phyloP scores from a whole-genome alignment of 2,329 filamentous ascomycete genomes.

The Westerdykella sp. region DNA sequence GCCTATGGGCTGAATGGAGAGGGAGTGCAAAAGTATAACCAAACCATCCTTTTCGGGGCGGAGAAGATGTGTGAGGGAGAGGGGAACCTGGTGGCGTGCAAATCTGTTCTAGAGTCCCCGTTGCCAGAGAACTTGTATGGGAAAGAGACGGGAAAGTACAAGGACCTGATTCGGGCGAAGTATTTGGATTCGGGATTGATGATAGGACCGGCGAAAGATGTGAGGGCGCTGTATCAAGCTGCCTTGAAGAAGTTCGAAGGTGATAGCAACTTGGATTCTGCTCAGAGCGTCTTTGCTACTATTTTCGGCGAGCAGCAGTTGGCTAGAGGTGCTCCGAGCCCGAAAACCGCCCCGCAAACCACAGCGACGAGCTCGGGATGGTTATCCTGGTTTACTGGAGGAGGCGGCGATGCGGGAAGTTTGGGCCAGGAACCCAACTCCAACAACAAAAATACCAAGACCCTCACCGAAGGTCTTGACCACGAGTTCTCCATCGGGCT shows the following conservation, averaged over 20 bases:
- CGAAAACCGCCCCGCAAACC: neutral
- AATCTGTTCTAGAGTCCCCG: constrained; percentile 47
- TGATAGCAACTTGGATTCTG: constrained; percentile 26
- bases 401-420: constrained; percentile 20
- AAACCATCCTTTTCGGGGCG: constrained; percentile 52
- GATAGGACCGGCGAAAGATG: constrained; percentile 48
- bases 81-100: constrained; percentile 40
- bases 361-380: constrained; percentile 17
- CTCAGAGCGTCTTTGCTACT: constrained; percentile 45
- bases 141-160: constrained; percentile 35
- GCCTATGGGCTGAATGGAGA: constrained; percentile 41
- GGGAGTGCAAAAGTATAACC: constrained; percentile 35
- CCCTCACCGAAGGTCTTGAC: constrained; percentile 27
- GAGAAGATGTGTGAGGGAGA: constrained; percentile 49
- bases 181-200: constrained; percentile 46
- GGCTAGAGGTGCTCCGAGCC: constrained; percentile 28
- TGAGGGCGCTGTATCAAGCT: constrained; percentile 43
- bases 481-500: constrained; percentile 50
- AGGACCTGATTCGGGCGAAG: constrained; percentile 24
- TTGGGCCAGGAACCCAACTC: neutral
- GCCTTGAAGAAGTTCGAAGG: constrained; percentile 35
- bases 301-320: constrained; percentile 52
- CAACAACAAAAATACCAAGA: constrained; percentile 6
- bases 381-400: constrained; percentile 35
- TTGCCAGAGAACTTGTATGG: constrained; percentile 47